Percentiles rank a stretch among this genome's conserved stretches.
Conservation (phyloP, 805 yeast species). For the Lachancea waltii region DNA sequence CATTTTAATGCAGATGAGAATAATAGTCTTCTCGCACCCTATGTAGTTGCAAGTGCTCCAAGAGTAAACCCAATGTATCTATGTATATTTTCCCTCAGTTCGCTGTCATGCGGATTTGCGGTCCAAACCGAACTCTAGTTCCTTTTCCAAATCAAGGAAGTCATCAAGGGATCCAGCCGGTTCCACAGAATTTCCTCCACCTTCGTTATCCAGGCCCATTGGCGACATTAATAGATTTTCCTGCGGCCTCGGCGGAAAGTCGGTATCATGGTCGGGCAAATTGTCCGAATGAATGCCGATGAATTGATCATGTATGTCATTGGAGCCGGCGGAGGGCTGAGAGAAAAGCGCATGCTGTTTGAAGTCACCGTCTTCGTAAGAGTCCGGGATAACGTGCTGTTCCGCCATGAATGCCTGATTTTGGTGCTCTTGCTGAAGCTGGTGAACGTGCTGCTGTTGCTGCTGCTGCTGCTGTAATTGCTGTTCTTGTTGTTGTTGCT, state of each 20-base stretch:
- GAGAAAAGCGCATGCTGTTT: slow-evolving; percentile 19
- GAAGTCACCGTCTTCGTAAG: slow-evolving; percentile 13
- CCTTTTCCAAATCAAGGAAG: slow-evolving; percentile 51
- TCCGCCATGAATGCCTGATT: slow-evolving; percentile 4
- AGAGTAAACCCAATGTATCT: too few species aligned
- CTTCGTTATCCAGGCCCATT: slow-evolving; percentile 3
- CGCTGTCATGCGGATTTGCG: slow-evolving; percentile 35
- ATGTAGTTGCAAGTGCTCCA: too few species aligned
- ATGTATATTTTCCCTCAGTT: too few species aligned
- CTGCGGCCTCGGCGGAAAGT: slow-evolving; percentile 57
- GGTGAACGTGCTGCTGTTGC: slow-evolving; percentile 15
- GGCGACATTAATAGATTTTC: slow-evolving; percentile 37
- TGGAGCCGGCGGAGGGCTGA: slow-evolving; percentile 16
- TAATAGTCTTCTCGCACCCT: too few species aligned
- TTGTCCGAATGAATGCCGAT: slow-evolving; percentile 46
- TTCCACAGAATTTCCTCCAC: slow-evolving; percentile 14
- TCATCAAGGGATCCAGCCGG: slow-evolving; percentile 17
- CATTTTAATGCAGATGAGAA: too few species aligned
- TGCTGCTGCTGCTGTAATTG: slow-evolving; percentile 25
- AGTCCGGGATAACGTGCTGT: background rate
- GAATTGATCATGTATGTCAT: slow-evolving; percentile 27
- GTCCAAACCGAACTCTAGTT: slow-evolving; percentile 63
- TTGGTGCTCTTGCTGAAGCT: slow-evolving; percentile 14
- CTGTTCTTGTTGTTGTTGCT: slow-evolving; percentile 12
- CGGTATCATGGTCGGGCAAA: slow-evolving; percentile 36